These are phyloP conservation scores for Solanum hybrid DNA, from an alignment of 305 asterid genomes.

Conservation along the genomic window DNA sequence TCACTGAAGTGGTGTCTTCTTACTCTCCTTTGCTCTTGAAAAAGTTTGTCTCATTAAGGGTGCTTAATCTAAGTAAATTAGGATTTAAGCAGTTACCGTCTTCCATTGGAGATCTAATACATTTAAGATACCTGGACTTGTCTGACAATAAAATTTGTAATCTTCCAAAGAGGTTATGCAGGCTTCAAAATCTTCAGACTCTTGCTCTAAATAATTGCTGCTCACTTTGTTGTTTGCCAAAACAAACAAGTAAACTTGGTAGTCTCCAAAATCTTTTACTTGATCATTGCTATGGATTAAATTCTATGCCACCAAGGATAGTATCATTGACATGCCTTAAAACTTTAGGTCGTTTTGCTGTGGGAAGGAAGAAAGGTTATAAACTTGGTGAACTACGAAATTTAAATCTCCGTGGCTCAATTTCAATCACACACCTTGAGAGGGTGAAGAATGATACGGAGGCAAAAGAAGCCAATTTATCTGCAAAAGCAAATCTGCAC, in stretches of 20 bases:
- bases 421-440: background rate
- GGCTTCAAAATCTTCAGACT: conserved; percentile 17
- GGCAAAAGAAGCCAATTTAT: background rate
- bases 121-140: conserved; percentile 25
- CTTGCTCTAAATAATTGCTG: conserved; percentile 10
- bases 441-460: background rate
- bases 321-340: conserved; percentile 14
- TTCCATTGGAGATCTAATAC: conserved; percentile 48
- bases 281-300: background rate
- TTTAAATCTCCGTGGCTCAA: conserved; percentile 4
- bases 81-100: conserved; percentile 23
- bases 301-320: background rate
- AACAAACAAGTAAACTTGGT: background rate
- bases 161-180: conserved; percentile 20
- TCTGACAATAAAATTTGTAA: conserved; percentile 12
- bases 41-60: background rate
- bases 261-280: background rate
- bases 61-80: background rate
- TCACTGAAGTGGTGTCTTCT: conserved; percentile 18
- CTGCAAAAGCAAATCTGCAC: background rate
- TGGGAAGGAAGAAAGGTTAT: background rate
- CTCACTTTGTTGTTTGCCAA: conserved; percentile 12
- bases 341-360: too few species aligned
- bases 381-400: background rate
- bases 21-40: conserved; percentile 22